Evolutionary conservation across 345 rosid species (phyloP).

Genomic region (Eutrema yunnanense): DNA sequence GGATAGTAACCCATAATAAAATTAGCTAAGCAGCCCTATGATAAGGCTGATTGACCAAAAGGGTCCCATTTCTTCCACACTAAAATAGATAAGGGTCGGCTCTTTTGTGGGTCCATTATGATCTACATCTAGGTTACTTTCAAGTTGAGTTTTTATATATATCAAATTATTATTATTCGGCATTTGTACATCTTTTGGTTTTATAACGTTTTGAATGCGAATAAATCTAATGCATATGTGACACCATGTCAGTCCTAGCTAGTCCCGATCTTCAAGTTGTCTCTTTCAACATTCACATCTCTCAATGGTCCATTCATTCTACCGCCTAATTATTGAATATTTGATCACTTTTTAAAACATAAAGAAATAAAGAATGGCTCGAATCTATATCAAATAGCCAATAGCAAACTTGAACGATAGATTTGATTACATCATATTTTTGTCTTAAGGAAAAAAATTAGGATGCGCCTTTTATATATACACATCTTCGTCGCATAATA

Average conservation of each 20-base stretch:
- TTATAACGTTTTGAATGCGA: not conserved
- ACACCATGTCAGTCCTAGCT: conserved; percentile 19
- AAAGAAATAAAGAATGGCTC: not conserved
- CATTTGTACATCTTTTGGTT: not conserved
- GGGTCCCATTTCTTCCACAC: conserved; percentile 11
- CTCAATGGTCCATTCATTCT: not conserved
- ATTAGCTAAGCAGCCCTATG: not conserved
- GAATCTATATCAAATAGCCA: not conserved
- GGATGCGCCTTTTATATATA: not conserved
- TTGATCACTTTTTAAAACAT: not conserved
- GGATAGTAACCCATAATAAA: not conserved
- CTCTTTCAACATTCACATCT: conserved; percentile 12
- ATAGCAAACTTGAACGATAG: not conserved
- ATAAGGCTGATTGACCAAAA: conserved; percentile 9
- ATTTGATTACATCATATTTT: not conserved
- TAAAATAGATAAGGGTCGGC: conserved; percentile 19
- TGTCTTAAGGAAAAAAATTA: not conserved
- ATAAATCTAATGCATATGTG: conserved; percentile 10
- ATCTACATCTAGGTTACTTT: conserved; percentile 6
- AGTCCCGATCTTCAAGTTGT: not conserved
- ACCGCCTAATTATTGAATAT: conserved; percentile 7
- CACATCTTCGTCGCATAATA: too few relatives aligned
- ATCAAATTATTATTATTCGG: not conserved
- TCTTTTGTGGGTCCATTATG: conserved; percentile 9
- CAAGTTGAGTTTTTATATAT: not conserved